Evolutionary conservation across 371 early-diverging fungal species (phyloP).

Genomic region (Blastocladiella emersonii): DNA sequence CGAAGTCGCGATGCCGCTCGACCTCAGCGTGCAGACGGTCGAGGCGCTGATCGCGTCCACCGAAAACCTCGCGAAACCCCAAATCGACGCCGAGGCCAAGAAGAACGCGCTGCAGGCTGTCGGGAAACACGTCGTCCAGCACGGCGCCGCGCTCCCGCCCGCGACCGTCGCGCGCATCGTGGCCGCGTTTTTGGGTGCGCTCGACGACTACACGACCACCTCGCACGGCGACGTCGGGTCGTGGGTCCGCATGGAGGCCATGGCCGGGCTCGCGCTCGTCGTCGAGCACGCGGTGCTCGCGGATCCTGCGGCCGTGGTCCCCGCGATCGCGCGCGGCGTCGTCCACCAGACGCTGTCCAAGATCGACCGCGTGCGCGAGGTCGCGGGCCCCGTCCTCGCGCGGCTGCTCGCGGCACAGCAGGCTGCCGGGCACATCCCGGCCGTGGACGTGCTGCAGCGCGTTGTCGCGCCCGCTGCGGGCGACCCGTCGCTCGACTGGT

Average conservation of each 20-base stretch:
- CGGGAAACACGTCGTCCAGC: slow-evolving; percentile 20
- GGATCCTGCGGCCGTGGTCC: background rate
- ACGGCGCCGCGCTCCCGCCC: slow-evolving; percentile 11
- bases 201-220: slow-evolving; percentile 75
- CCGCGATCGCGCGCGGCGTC: slow-evolving; percentile 28
- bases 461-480: background rate
- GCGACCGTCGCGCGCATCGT: slow-evolving; percentile 19
- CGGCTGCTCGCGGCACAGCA: background rate
- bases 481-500: slow-evolving; percentile 36
- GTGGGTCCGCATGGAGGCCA: slow-evolving; percentile 67
- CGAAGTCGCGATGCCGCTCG: slow-evolving; percentile 14
- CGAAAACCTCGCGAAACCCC: background rate
- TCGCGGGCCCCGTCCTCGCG: slow-evolving; percentile 3
- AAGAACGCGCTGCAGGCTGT: slow-evolving; percentile 49
- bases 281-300: background rate
- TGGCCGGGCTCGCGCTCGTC: slow-evolving; percentile 38
- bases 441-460: slow-evolving; percentile 8
- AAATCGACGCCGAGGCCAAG: slow-evolving; percentile 48
- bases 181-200: slow-evolving; percentile 30
- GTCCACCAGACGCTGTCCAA: slow-evolving; percentile 63
- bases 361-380: slow-evolving; percentile 57
- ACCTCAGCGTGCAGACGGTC: background rate
- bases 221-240: slow-evolving; percentile 92
- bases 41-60: slow-evolving; percentile 9
- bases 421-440: background rate